Conservation (phyloP, 2,329 filamentous ascomycete species). For the Calonectria henricotiae region DNA sequence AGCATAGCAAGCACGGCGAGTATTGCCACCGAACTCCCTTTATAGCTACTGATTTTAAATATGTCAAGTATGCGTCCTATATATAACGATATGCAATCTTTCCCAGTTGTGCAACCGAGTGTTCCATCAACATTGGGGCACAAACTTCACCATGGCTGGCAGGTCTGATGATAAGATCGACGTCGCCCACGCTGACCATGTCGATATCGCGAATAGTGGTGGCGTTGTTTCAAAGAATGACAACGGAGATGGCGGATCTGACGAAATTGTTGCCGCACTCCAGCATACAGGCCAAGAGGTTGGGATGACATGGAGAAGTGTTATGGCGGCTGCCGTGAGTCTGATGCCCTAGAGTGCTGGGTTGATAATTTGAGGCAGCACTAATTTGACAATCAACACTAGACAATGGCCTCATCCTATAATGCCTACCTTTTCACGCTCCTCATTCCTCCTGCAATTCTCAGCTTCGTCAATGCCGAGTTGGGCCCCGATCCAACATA, state of each 20-base stretch:
- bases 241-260: neutral
- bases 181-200: constrained; percentile 29
- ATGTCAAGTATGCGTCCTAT: neutral
- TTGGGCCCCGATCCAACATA: constrained; percentile 56
- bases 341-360: no score
- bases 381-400: neutral
- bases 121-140: neutral
- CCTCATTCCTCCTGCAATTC: constrained; percentile 56
- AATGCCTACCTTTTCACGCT: constrained; percentile 58
- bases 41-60: neutral
- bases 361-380: neutral
- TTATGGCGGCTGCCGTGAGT: constrained; percentile 36
- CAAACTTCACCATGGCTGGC: constrained; percentile 14
- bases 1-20: neutral
- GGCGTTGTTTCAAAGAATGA: neutral
- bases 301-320: constrained; percentile 38
- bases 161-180: constrained; percentile 27
- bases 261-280: constrained; percentile 32
- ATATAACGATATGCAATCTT: neutral
- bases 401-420: constrained; percentile 37
- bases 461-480: constrained; percentile 57
- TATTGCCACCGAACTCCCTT: neutral
- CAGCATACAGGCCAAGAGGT: constrained; percentile 37
- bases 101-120: neutral
- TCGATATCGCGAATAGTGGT: neutral